Base-by-base conservation (phyloP, 805 yeast genomes). In the Pichia rugopelliculosa region DNA sequence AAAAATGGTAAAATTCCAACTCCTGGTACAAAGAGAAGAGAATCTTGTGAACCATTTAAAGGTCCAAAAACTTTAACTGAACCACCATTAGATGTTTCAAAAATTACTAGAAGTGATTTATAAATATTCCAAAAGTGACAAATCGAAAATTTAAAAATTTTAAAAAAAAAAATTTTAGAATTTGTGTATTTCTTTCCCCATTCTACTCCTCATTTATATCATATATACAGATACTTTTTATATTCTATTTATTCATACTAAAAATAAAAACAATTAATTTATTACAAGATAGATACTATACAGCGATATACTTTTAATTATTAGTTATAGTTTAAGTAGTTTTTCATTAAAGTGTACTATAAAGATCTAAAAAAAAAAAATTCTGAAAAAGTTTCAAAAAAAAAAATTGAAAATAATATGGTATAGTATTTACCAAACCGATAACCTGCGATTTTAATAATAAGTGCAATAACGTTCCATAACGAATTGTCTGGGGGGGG, bases 21-120 rank as follows among this genome's bases (percentile, higher is more conserved):
- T 37, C 72, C 77, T n/a, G 96, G 96, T 24, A 79, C 80, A 51
- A 69, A 74, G 37, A 79, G 78, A 36, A 80, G 95, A 69, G 74
- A 70, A 38, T 70, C 80, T 26, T 87, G 95, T 65, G 96, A 87
- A 69, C 95, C 95, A 22, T 71, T 70, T 60, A 73, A 80, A 38
- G 91, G 89, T 25, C 77, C 75, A 53, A 84, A 82, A 56, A 79
- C 78, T 24, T 74, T 87, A 57, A 64, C 75, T 49, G 71, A 75
- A 39, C 79, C 82, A 64, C 89, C 95, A 22, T 75, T 69, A 56
- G 84, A 85, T 61, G 79, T 87, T 43, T 75, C 81, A 48, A 76
- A 76, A 52, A 73, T 82, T 59, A 86, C 93, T 41, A 79, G 93
- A 66, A 65, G 79, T 44, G 95, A 85, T 62, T 74, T 86, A 64